These are phyloP conservation scores for Chaetomium cochliodes DNA, from an alignment of 495 filamentous ascomycete species.

Conservation along the genomic window DNA sequence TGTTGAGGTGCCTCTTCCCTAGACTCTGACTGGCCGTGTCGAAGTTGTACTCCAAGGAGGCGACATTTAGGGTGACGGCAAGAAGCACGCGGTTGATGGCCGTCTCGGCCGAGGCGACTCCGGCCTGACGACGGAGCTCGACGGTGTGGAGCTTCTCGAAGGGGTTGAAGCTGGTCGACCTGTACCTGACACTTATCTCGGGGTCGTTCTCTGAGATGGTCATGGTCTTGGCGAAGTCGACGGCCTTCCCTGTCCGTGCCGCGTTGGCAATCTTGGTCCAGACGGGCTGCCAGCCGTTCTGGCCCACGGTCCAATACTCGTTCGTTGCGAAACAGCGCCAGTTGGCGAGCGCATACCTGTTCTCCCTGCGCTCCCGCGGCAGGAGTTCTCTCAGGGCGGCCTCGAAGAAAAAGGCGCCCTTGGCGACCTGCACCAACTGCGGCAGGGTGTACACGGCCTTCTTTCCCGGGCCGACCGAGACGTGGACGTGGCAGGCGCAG, in stretches of 20 bases:
- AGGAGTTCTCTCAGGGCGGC: neutral
- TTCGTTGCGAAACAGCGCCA: neutral
- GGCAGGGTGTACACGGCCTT: neutral
- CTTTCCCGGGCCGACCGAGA: neutral
- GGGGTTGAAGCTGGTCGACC: neutral
- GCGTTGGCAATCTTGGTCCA: neutral
- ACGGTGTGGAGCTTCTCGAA: neutral
- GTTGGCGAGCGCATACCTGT: neutral
- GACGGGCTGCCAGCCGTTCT: neutral
- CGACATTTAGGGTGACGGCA: neutral
- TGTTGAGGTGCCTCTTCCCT: no score
- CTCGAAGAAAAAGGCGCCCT: neutral
- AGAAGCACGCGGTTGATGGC: neutral
- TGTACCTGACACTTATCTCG: neutral
- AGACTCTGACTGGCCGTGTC: no score
- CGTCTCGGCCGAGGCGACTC: neutral
- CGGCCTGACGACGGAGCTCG: neutral
- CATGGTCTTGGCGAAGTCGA: neutral
- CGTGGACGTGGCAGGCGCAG: neutral
- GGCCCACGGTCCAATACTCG: neutral
- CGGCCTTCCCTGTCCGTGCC: no score
- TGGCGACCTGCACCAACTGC: neutral
- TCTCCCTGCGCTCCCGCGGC: neutral
- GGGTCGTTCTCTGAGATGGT: neutral
- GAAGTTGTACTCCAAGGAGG: neutral